phyloP scores from a whole-genome alignment of 2,329 filamentous ascomycete species.

The Nigrograna mackinnonii region DNA sequence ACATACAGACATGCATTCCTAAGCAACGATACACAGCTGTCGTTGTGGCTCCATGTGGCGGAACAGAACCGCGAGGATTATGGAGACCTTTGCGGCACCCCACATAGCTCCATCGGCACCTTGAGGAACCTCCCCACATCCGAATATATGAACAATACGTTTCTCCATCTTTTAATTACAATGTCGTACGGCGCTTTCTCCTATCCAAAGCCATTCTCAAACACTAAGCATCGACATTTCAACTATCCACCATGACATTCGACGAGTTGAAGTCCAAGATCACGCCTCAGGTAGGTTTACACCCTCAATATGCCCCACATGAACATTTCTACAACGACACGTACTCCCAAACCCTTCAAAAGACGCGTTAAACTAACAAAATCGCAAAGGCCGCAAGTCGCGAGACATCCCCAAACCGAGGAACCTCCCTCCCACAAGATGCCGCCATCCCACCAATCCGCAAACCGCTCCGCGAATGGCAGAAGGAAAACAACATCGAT shows the following conservation, averaged over 20 bases:
- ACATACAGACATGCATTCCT: too few species aligned
- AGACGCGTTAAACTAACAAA: conserved; percentile 4
- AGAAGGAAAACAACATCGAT: conserved; percentile 45
- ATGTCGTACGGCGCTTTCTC: conserved; percentile 2
- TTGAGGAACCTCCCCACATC: conserved; percentile 20
- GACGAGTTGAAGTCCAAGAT: conserved; percentile 34
- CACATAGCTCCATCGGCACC: conserved; percentile 21
- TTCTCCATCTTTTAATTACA: conserved; percentile 3
- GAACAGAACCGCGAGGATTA: too few species aligned
- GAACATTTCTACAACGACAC: background rate
- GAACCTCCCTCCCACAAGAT: conserved; percentile 43
- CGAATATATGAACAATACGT: conserved; percentile 13
- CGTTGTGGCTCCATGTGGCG: too few species aligned
- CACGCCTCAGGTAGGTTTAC: conserved; percentile 30
- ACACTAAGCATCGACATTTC: too few species aligned
- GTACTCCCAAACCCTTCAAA: background rate
- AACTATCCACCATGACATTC: conserved; percentile 31
- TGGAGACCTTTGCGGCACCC: conserved; percentile 28
- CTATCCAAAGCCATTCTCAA: background rate
- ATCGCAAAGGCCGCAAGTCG: conserved; percentile 26
- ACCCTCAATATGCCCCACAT: background rate
- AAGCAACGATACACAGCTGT: too few species aligned
- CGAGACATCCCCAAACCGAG: conserved; percentile 44
- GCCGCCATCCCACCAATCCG: conserved; percentile 40
- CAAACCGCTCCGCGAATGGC: conserved; percentile 42